Evolutionary conservation across 2,329 filamentous ascomycete species (phyloP).

Genomic region (Curvularia eragrostidis): DNA sequence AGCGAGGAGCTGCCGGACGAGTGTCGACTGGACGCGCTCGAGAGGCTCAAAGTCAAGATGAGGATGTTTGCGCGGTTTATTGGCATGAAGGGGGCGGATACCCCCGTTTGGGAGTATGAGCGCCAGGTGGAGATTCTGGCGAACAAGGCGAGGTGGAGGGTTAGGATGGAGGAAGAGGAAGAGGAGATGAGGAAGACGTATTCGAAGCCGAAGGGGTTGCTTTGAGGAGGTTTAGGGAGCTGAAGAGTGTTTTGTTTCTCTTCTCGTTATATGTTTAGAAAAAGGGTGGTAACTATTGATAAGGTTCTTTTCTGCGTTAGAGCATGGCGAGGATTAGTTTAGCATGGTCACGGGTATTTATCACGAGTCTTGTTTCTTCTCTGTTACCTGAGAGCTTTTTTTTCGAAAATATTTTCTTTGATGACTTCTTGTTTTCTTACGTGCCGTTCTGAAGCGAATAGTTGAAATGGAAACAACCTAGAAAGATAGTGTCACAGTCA

Average conservation of each 20-base stretch:
- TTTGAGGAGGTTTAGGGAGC: not conserved
- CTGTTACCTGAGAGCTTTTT: not conserved
- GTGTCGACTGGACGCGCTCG: conserved; percentile 45
- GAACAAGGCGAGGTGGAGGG: conserved; percentile 34
- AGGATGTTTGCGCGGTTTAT: conserved; percentile 77
- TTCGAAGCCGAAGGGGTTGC: conserved; percentile 7
- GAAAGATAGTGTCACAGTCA: not conserved
- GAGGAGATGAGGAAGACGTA: conserved; percentile 19
- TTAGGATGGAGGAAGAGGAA: conserved; percentile 28
- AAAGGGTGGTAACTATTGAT: not conserved
- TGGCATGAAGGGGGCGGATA: conserved; percentile 69
- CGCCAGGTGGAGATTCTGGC: conserved; percentile 47
- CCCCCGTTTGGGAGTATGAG: conserved; percentile 57
- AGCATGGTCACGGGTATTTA: not conserved
- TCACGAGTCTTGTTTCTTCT: not conserved
- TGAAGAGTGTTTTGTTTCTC: too few species aligned
- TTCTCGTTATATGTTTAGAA: too few species aligned
- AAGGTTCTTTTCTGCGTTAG: not conserved
- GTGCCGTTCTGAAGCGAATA: not conserved
- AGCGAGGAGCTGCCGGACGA: conserved; percentile 23
- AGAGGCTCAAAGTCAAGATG: conserved; percentile 63
- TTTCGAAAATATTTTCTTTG: not conserved
- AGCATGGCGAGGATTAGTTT: not conserved
- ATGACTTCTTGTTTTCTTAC: not conserved
- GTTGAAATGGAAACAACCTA: not conserved